A percentile compares a stretch with the other conserved stretches of the same genome.
These are phyloP conservation scores for Blastomyces silverae DNA, from an alignment of 2,329 filamentous ascomycete species.

Conservation along the genomic window DNA sequence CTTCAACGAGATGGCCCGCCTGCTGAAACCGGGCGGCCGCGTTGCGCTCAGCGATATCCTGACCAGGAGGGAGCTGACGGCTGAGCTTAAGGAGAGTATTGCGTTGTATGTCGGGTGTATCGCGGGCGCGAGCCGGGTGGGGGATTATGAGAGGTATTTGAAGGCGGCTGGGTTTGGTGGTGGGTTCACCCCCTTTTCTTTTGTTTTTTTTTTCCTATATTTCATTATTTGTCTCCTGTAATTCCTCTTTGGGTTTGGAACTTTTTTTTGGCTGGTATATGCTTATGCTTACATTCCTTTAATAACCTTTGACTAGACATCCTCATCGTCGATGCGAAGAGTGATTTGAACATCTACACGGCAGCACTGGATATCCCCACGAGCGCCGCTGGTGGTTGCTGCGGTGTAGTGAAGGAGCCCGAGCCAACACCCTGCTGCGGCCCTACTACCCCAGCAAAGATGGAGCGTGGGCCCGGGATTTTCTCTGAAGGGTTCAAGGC, in stretches of 20 bases:
- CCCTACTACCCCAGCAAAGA: background rate
- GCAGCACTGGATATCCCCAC: constrained; percentile 22
- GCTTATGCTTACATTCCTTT: too few relatives aligned
- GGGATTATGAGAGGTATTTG: constrained; percentile 50
- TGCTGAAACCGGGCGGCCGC: constrained; percentile 53
- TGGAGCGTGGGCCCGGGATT: background rate
- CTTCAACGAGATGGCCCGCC: constrained; percentile 53
- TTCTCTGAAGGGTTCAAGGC: constrained; percentile 10
- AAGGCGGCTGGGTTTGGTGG: constrained; percentile 47
- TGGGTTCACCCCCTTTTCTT: constrained; percentile 24
- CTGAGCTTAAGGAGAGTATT: constrained; percentile 45
- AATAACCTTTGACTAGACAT: constrained; percentile 30
- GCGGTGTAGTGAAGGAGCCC: constrained; percentile 13
- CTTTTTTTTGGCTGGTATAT: background rate
- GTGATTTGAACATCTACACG: constrained; percentile 46
- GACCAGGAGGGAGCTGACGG: constrained; percentile 44
- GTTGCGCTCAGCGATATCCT: constrained; percentile 57
- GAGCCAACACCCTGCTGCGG: constrained; percentile 3
- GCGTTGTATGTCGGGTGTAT: constrained; percentile 56
- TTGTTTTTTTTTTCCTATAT: constrained; percentile 8
- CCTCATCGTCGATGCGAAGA: constrained; percentile 42
- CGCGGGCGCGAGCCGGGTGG: constrained; percentile 49
- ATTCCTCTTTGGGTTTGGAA: background rate
- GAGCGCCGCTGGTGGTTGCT: constrained; percentile 12
- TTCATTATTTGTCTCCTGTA: background rate